Conservation (phyloP, 1,284 basidiomycete species). For the Ganoderma lingzhi region DNA sequence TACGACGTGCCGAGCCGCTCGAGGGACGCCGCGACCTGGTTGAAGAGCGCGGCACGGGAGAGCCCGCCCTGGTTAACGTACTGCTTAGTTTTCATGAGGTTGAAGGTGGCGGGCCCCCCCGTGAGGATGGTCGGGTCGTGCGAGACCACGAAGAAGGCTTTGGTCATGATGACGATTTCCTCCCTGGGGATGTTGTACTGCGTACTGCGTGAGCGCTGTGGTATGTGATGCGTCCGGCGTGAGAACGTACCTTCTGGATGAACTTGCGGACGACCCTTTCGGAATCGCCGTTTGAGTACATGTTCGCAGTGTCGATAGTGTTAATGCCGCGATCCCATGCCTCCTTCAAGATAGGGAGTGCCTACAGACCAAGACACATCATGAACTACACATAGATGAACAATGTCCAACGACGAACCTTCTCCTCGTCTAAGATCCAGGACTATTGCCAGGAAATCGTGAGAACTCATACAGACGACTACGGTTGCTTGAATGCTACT, state of each 20-base stretch:
- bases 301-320: slow-evolving; percentile 66
- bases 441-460: slow-evolving; percentile 32
- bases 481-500: slow-evolving; percentile 4
- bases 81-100: slow-evolving; percentile 38
- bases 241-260: slow-evolving; percentile 49
- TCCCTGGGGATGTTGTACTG: slow-evolving; percentile 64
- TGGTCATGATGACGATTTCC: slow-evolving; percentile 55
- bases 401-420: slow-evolving; percentile 13
- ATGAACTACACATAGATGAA: not conserved
- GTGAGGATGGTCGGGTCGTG: slow-evolving; percentile 31
- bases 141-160: slow-evolving; percentile 41
- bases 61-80: slow-evolving; percentile 44
- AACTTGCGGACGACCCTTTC: slow-evolving; percentile 59
- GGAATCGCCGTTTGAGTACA: slow-evolving; percentile 60
- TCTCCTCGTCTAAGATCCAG: slow-evolving; percentile 57
- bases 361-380: slow-evolving; percentile 14
- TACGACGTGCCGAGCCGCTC: slow-evolving; percentile 51
- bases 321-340: slow-evolving; percentile 61
- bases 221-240: not conserved
- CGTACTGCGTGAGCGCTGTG: not conserved
- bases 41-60: slow-evolving; percentile 56
- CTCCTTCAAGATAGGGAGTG: slow-evolving; percentile 50
- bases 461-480: not conserved
- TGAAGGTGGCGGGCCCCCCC: slow-evolving; percentile 20
- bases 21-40: slow-evolving; percentile 60